Base-by-base conservation (phyloP, 1,139 yeast species). In the Candida neerlandica region DNA sequence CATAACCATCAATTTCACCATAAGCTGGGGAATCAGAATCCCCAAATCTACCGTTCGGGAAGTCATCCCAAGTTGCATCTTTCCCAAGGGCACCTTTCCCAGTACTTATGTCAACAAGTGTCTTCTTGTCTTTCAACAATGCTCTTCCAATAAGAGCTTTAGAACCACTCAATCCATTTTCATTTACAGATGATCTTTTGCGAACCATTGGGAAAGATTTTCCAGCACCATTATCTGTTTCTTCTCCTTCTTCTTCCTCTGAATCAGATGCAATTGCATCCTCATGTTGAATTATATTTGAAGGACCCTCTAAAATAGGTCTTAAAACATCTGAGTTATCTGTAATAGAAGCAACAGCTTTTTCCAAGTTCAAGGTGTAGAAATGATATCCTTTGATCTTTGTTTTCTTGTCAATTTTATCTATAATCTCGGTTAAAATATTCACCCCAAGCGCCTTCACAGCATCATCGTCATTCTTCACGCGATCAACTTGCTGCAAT, bases 11-110 rank as follows among this genome's bases (percentile, higher is more conserved):
- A 61, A 92, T 89, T 67, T 92, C 97, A 71, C 99, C 99, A 69
- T 88, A 94, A 0, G 99, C 94, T 5, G 99, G 99, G 32, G 98
- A 91, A 58, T 96, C 79, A 0, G 98, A 90, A 69, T 95, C 97
- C 69, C 99, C 97, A 67, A 91, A 94, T 70, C 99, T 82, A 61
- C 99, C 99, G 64, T 94, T 94, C 15, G 98, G 96, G 67, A 90
- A 94, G 62, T 94, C 99, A 73, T 94, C 99, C 99, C 99, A 94
- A 2, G 95, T 89, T 9, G 97, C 97, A 66, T 89, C 96, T 57
- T 92, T 84, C 23, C 97, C 96, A 41, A 89, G 65, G 2, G 88
- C 82, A 41, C 96, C 96, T 56, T 87, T 86, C 45, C 96, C 97
- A 23, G 87, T 80, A 48, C 95, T 86, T 37, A 89, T 89, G 6